Conservation (phyloP, 2,329 filamentous ascomycete genomes). For the Colletotrichum sp. region DNA sequence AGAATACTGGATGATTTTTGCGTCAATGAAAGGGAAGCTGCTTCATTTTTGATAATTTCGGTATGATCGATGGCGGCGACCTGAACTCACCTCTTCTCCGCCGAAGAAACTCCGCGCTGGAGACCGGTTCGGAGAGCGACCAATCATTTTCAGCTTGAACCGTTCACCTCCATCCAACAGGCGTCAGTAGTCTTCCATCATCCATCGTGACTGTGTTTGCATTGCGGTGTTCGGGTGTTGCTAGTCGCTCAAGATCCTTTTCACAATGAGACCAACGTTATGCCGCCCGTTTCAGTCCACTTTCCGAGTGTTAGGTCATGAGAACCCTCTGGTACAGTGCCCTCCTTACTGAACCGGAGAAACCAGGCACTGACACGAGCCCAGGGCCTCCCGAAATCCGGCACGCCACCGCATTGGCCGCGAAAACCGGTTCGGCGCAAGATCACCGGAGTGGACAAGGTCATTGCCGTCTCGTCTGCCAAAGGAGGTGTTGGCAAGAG, state of each 20-base stretch:
- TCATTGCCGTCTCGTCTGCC: conserved; percentile 96
- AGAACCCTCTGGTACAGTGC: conserved; percentile 78
- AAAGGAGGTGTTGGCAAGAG: conserved; percentile 99
- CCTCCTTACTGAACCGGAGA: neutral
- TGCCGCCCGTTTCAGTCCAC: conserved; percentile 39
- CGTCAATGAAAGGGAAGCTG: neutral
- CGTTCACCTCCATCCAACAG: neutral
- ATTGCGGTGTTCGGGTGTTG: neutral
- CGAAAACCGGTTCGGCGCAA: conserved; percentile 81
- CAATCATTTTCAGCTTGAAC: neutral
- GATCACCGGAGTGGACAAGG: conserved; percentile 84
- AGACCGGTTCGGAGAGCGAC: neutral
- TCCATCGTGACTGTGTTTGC: neutral
- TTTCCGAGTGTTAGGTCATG: conserved; percentile 61
- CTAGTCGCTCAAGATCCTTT: neutral
- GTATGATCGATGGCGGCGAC: neutral
- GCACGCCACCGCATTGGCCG: conserved; percentile 59
- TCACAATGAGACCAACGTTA: conserved; percentile 41
- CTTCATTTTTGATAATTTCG: neutral
- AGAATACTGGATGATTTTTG: neutral
- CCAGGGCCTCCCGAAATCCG: conserved; percentile 84
- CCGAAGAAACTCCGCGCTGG: conserved; percentile 4
- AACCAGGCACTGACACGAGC: neutral
- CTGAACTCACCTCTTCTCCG: neutral
- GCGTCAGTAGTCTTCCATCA: neutral